Percentiles rank a stretch among this genome's conserved stretches.
phyloP scores from a whole-genome alignment of 129 eudicot species.

The Kitagawia praeruptora region DNA sequence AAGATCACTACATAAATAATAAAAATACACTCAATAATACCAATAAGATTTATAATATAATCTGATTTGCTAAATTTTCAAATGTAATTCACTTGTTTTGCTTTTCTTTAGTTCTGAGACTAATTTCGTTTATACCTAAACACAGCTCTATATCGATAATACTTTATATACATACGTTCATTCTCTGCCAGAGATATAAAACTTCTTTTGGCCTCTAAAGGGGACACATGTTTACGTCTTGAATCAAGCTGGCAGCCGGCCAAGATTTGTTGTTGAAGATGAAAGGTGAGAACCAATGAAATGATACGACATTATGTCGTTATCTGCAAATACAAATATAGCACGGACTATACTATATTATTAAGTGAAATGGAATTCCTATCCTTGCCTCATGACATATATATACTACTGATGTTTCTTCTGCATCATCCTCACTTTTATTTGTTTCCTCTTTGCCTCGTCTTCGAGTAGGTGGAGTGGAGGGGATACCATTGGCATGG shows the following conservation, averaged over 20 bases:
- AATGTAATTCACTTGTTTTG: background rate
- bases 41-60: background rate
- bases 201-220: background rate
- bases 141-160: background rate
- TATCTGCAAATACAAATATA: background rate
- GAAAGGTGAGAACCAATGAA: background rate
- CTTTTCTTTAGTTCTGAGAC: background rate
- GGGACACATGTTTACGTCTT: background rate
- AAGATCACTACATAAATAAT: too few relatives aligned
- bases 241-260: background rate
- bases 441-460: background rate
- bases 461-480: background rate
- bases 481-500: background rate
- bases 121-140: background rate
- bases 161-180: background rate
- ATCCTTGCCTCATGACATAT: background rate
- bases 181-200: background rate
- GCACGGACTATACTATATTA: background rate
- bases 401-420: background rate
- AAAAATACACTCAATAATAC: too few relatives aligned
- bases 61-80: background rate
- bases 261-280: background rate
- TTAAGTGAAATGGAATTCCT: background rate
- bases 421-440: background rate
- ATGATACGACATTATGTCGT: background rate